These are phyloP conservation scores for Cercospora berteroae DNA, from an alignment of 2,329 filamentous ascomycete genomes.

Conservation along the genomic window DNA sequence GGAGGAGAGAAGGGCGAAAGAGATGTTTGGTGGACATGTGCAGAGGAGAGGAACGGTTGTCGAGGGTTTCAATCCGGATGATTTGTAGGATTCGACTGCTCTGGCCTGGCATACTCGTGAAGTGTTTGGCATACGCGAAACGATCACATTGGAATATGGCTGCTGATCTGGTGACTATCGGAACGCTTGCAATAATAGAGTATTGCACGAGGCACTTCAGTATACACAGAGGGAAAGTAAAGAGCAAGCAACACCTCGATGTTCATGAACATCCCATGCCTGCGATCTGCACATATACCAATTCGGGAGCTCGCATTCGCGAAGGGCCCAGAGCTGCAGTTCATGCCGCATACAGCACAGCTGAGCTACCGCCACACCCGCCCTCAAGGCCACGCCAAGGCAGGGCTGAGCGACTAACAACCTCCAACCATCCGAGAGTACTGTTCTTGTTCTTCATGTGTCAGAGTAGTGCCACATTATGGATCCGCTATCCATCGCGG, in stretches of 20 bases:
- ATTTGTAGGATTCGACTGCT: constrained; percentile 18
- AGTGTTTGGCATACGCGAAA: background rate
- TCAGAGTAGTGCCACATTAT: background rate
- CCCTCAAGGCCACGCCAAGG: background rate
- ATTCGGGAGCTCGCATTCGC: background rate
- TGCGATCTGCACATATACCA: background rate
- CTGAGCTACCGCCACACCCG: background rate
- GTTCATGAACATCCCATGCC: background rate
- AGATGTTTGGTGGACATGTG: constrained; percentile 18
- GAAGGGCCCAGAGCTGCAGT: background rate
- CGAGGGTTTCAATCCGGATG: constrained; percentile 40
- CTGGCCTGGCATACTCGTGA: background rate
- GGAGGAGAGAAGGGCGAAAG: constrained; percentile 17
- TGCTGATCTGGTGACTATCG: background rate
- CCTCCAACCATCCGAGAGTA: background rate
- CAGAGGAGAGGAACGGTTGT: constrained; percentile 23
- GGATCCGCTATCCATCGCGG: background rate
- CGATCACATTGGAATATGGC: background rate
- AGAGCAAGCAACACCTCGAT: background rate
- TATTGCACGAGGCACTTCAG: background rate
- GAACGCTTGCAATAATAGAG: background rate
- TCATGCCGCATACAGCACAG: background rate
- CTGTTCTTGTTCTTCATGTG: background rate
- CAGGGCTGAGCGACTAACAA: background rate
- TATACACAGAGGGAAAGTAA: background rate